Base-by-base conservation (phyloP, 345 rosid genomes). In the Sisymbrium altissimum region DNA sequence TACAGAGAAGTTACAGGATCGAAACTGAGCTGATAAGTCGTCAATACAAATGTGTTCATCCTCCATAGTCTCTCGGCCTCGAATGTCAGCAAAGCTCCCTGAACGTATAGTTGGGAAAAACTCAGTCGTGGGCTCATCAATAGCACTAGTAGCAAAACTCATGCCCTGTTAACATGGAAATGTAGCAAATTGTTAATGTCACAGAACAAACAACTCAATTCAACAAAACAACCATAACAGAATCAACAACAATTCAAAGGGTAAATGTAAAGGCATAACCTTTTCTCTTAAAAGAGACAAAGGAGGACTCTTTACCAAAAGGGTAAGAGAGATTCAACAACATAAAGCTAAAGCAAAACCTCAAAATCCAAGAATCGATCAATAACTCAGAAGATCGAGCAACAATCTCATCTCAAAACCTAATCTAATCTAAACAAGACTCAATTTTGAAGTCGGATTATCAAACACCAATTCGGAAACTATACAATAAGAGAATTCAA, bases 41-140 rank as follows among this genome's bases (percentile, higher is more conserved):
- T 78, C 81, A 30, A 93, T 91, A 84, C 98, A 89, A 67, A 91
- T 54, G 74, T 86, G 82, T 15, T 89, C 88, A 72, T 93, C 98
- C 78, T 93, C 98, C 97, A 93, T 91, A 54, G 81, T 40, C 41
- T 58, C 9, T 35, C 97, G 89, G 23, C 62, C 62, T 4, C 94
- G 87, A 43, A 91, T 89, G 69, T 91, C 91, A 33, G 94, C 80
- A 84, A 91, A 93, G 49, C 87, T 91, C 70, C 97, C 98, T 1
- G 97, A 86, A 9, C 91, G 87, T 65, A 89, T 85, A 32, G 74
- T 57, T 25, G 92, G 96, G 7, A 66, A 61, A 68, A 86, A 86
- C 70, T 80, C 58, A 63, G 7, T 50, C 1, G 68, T 41, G 41
- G 79, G 14, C 30, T 75, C 65, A 23, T 54, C 79, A 53, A 68